A percentile compares a stretch with the other conserved stretches of the same genome.
phyloP scores from a whole-genome alignment of 495 filamentous ascomycete genomes.

The Chlorociboria aeruginascens region DNA sequence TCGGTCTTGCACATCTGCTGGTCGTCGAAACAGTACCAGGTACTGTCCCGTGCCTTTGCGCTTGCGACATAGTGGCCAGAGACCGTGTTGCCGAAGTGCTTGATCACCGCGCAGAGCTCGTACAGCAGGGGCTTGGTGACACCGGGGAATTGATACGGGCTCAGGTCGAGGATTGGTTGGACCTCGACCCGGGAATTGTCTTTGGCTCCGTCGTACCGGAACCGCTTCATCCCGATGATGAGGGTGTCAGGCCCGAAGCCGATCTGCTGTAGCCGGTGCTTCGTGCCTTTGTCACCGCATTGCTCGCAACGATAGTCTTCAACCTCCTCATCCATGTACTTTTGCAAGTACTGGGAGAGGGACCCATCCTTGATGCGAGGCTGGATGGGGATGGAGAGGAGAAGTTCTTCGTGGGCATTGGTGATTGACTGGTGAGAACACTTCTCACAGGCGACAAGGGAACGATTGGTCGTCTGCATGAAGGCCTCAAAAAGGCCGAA shows the following conservation, averaged over 20 bases:
- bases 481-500: slow-evolving; percentile 8
- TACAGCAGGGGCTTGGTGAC: slow-evolving; percentile 4
- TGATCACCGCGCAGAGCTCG: slow-evolving; percentile 8
- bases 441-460: background rate
- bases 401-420: background rate
- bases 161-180: slow-evolving; percentile 4
- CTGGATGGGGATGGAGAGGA: slow-evolving; percentile 5
- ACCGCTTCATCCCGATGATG: slow-evolving; percentile 14
- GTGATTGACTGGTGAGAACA: slow-evolving; percentile 2
- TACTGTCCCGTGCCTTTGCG: slow-evolving; percentile 3
- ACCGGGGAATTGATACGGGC: background rate
- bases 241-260: slow-evolving; percentile 6
- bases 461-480: background rate
- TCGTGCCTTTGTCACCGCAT: background rate
- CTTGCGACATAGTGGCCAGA: slow-evolving; percentile 14
- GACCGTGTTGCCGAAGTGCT: slow-evolving; percentile 1
- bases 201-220: slow-evolving; percentile 2
- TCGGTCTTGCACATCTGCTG: background rate
- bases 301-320: slow-evolving; percentile 12
- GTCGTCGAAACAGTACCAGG: slow-evolving; percentile 16
- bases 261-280: slow-evolving; percentile 3
- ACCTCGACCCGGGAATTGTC: slow-evolving; percentile 1
- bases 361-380: background rate
- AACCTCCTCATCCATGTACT: slow-evolving; percentile 7
- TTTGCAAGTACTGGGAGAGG: slow-evolving; percentile 3